Evolutionary conservation across 2,329 filamentous ascomycete species (phyloP), one percentile per base, ranked within the genome.

Genomic region (Xylaria sp.): DNA sequence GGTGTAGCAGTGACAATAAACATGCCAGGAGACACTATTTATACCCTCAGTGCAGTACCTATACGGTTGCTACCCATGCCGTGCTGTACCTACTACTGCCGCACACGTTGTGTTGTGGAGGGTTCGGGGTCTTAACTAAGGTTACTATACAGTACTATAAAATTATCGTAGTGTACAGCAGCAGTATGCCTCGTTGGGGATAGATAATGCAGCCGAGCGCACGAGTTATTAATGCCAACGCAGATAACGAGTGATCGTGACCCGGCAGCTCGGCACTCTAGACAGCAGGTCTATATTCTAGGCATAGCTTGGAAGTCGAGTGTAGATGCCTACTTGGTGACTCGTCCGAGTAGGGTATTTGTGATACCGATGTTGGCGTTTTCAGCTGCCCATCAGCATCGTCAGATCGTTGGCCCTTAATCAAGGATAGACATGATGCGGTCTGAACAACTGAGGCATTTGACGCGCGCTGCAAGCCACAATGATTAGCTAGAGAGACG

Each of bases 351-450:
- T 33, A 59, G 19, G n/a, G 55, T 40, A 38, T 51, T 37, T 38
- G 48, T 49, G 49, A 49, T 6, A 17, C 19, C 23, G 31, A 58
- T 43, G 44, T 21, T 29, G 55, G 41, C 35, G 27, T 59, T 49
- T 55, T 62, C 60, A 62, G 60, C 55, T 57, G 33, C 49, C 21
- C 21, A 25, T 23, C 44, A 46, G 46, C 54, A 54, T 62, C 55
- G n/a, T 41, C 49, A 13, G 25, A 48, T 40, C 19, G 43, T 48
- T 27, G 57, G 47, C 41, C 41, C 49, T 48, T 40, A 54, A 47
- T 59, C 41, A 54, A 54, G 33, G 41, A 54, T 8, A 41, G 41
- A 54, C 10, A 21, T 27, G 49, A 33, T 21, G 56, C 25, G 11
- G 9, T 40, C 37, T 33, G 13, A 48, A 40, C 25, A 25, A 37